phyloP scores from a whole-genome alignment of 1,284 basidiomycete species.

The Cryptococcus amylolentus region DNA sequence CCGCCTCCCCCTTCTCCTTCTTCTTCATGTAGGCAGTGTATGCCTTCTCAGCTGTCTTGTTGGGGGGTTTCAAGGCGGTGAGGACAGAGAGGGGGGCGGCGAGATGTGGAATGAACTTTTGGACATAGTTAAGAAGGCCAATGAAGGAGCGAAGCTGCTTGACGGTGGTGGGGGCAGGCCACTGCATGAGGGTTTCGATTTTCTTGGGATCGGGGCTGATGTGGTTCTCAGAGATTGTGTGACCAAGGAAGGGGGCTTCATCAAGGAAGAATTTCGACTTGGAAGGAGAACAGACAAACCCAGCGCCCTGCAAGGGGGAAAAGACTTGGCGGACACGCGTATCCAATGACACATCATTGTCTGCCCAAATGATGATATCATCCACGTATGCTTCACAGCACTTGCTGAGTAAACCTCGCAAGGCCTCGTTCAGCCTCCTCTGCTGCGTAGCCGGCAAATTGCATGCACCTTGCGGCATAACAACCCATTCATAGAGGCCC shows the following conservation, averaged over 20 bases:
- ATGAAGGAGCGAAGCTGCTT: not conserved
- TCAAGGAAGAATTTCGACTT: not conserved
- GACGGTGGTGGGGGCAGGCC: not conserved
- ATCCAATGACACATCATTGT: not conserved
- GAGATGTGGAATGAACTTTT: no score
- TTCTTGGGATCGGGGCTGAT: not conserved
- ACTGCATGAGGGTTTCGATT: not conserved
- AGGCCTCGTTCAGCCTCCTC: not conserved
- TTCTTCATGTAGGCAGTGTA: no score
- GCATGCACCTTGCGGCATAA: not conserved
- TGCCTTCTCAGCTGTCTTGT: no score
- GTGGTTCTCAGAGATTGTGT: not conserved
- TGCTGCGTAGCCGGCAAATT: not conserved
- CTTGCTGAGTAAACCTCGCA: not conserved
- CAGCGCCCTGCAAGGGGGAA: not conserved
- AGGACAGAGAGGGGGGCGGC: no score
- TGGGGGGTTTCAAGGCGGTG: no score
- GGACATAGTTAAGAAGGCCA: not conserved
- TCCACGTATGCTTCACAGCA: not conserved
- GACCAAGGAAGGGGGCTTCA: not conserved
- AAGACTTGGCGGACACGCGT: not conserved
- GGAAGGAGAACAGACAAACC: not conserved
- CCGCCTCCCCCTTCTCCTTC: no score
- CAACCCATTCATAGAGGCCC: not conserved
- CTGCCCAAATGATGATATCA: not conserved